These are phyloP conservation scores for Globisporangium yorkense DNA, from an alignment of 352 stramenopile genomes.

Conservation along the genomic window DNA sequence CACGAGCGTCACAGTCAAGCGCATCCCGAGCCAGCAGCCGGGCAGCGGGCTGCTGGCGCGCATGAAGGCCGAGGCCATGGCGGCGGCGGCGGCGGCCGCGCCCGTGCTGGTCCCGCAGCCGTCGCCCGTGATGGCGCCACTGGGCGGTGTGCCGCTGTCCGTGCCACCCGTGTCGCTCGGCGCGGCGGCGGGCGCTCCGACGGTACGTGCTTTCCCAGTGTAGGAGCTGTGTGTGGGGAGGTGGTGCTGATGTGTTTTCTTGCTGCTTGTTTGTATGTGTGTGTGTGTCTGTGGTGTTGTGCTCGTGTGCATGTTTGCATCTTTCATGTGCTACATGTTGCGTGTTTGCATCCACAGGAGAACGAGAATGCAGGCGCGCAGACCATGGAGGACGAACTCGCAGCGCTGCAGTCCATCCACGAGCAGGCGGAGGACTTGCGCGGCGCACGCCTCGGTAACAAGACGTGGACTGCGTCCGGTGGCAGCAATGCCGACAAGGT, in stretches of 20 bases:
- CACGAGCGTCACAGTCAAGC: slow-evolving; percentile 90
- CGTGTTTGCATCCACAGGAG: slow-evolving; percentile 9
- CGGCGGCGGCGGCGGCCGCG: slow-evolving; percentile 41
- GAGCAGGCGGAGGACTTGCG: slow-evolving; percentile 82
- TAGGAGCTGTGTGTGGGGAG: slow-evolving; percentile 4
- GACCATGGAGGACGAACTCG: slow-evolving; percentile 81
- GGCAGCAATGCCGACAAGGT: slow-evolving; percentile 78
- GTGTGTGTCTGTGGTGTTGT: slow-evolving; percentile 5
- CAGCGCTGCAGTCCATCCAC: slow-evolving; percentile 77
- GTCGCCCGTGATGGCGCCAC: slow-evolving; percentile 30
- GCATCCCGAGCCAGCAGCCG: slow-evolving; percentile 77
- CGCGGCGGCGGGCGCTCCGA: slow-evolving; percentile 3
- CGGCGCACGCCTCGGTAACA: slow-evolving; percentile 71
- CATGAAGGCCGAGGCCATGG: slow-evolving; percentile 81
- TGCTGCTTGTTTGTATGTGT: slow-evolving; percentile 7
- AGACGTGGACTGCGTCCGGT: slow-evolving; percentile 71
- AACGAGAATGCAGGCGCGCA: slow-evolving; percentile 36
- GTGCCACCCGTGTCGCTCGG: slow-evolving; percentile 33
- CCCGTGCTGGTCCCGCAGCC: slow-evolving; percentile 31
- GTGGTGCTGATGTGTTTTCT: slow-evolving; percentile 2
- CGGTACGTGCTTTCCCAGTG: slow-evolving; percentile 6
- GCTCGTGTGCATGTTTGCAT: slow-evolving; percentile 11
- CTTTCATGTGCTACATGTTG: slow-evolving; percentile 1
- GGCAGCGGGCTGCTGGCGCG: slow-evolving; percentile 71
- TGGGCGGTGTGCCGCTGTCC: slow-evolving; percentile 11